Evolutionary conservation across 176 grass and related monocot species (phyloP).

Genomic region (Hordeum vulgare): MorexV3_pseudomolecules_assembly NC_058524.1:455799044-455799543

Average conservation of each 20-base stretch:
- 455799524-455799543: no score
- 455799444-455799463: background rate
- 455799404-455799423: background rate
- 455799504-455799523: no score
- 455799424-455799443: background rate
- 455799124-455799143: background rate
- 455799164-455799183: background rate
- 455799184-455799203: background rate
- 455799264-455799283: background rate
- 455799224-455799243: constrained; percentile 29
- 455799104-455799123: background rate
- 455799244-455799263: background rate
- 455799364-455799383: background rate
- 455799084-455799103: constrained; percentile 31
- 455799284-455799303: constrained; percentile 1
- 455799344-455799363: background rate
- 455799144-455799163: background rate
- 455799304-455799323: background rate
- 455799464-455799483: no score
- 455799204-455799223: background rate
- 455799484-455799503: no score
- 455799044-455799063: background rate
- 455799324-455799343: background rate
- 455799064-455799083: constrained; percentile 18
- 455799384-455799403: background rate